A percentile compares a stretch with the other conserved stretches of the same genome.
Conservation (phyloP, 179 eudicot species). For the Nepenthes alata region DNA sequence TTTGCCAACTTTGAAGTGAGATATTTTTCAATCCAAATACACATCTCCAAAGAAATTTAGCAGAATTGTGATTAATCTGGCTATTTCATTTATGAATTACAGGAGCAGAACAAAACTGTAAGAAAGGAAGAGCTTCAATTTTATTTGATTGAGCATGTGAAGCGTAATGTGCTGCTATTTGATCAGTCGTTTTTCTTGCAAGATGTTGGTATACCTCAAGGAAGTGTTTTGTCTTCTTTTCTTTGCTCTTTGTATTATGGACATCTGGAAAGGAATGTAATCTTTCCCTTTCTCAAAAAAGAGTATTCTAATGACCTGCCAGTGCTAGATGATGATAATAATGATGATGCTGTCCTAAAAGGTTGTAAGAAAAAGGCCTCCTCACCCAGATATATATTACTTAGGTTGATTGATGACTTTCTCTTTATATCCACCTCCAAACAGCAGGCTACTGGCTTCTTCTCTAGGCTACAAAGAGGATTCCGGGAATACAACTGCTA, state of each 20-base stretch:
- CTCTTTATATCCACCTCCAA: slow-evolving; percentile 71
- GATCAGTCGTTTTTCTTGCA: slow-evolving; percentile 50
- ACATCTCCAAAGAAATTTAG: neutral
- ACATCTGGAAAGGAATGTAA: slow-evolving; percentile 45
- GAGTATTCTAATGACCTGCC: slow-evolving; percentile 8
- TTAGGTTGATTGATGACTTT: slow-evolving; percentile 82
- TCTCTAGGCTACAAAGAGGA: slow-evolving; percentile 50
- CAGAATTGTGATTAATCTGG: neutral
- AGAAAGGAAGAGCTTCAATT: slow-evolving; percentile 31
- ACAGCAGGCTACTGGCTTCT: slow-evolving; percentile 47
- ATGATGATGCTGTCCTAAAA: slow-evolving; percentile 6
- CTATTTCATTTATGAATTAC: slow-evolving; percentile 13
- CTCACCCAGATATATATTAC: slow-evolving; percentile 29
- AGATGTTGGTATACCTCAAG: slow-evolving; percentile 86
- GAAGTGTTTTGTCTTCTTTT: slow-evolving; percentile 73
- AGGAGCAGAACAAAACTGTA: slow-evolving; percentile 47
- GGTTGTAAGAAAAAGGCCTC: slow-evolving; percentile 8
- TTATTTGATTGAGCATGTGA: slow-evolving; percentile 55
- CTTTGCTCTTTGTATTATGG: slow-evolving; percentile 88
- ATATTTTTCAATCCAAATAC: neutral
- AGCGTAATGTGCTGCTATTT: slow-evolving; percentile 48
- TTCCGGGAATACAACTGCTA: slow-evolving; percentile 67
- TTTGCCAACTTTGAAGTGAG: neutral
- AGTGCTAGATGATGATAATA: slow-evolving; percentile 6
- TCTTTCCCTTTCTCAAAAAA: slow-evolving; percentile 51